These are phyloP conservation scores for Leccinum pachyderme DNA, from an alignment of 1,284 basidiomycete species.

Conservation along the genomic window DNA sequence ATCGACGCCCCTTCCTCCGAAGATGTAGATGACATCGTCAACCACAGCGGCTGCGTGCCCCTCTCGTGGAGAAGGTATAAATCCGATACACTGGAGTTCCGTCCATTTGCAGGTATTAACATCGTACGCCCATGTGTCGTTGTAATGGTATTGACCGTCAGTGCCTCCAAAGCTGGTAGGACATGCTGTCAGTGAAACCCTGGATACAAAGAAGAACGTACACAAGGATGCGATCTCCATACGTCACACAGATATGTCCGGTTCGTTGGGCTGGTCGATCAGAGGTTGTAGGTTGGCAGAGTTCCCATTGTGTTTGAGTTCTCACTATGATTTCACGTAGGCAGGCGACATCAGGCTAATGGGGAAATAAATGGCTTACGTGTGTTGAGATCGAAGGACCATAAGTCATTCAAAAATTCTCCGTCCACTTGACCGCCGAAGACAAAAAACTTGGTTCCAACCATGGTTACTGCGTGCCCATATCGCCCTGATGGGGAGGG, in stretches of 20 bases:
- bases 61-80: constrained; percentile 94
- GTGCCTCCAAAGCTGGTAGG: constrained; percentile 89
- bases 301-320: constrained; percentile 76
- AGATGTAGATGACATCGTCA: constrained; percentile 97
- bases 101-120: constrained; percentile 82
- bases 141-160: constrained; percentile 98
- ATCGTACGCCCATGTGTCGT: constrained; percentile 98
- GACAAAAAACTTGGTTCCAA: constrained; percentile 88
- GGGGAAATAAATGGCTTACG: constrained; percentile 49
- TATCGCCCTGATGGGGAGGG: constrained; percentile 86
- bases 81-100: constrained; percentile 96
- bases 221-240: constrained; percentile 85
- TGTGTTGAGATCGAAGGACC: constrained; percentile 95
- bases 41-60: constrained; percentile 96
- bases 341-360: constrained; percentile 6
- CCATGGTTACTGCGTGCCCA: constrained; percentile 94
- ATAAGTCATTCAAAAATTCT: constrained; percentile 93
- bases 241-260: constrained; percentile 88
- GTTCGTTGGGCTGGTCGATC: constrained; percentile 85
- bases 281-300: constrained; percentile 60
- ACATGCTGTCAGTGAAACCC: constrained; percentile 13
- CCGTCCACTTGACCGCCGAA: constrained; percentile 98
- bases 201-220: constrained; percentile 39
- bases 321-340: constrained; percentile 49
- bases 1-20: constrained; percentile 96